Conservation (phyloP, 2,329 filamentous ascomycete species). For the Paraphoma chrysanthemicola region DNA sequence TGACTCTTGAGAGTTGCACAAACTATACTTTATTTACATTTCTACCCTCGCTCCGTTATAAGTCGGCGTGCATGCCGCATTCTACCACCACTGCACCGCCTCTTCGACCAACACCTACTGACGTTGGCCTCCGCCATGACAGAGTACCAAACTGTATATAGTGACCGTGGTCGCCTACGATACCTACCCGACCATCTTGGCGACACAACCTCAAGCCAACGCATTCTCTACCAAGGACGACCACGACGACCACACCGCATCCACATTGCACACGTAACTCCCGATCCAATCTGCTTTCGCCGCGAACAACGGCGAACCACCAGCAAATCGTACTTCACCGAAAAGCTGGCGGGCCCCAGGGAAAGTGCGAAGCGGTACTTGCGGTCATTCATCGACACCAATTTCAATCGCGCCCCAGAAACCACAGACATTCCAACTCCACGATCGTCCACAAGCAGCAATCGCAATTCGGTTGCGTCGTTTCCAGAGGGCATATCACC, state of each 20-base stretch:
- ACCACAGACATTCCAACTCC: constrained; percentile 28
- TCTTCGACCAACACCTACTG: constrained; percentile 32
- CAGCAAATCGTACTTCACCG: constrained; percentile 45
- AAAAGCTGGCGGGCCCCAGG: constrained; percentile 59
- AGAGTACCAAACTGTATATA: constrained; percentile 48
- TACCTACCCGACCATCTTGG: constrained; percentile 47
- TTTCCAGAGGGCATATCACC: constrained; percentile 35
- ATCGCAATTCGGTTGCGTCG: constrained; percentile 33
- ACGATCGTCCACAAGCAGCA: constrained; percentile 40
- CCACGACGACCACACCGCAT: constrained; percentile 63
- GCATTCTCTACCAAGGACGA: constrained; percentile 57
- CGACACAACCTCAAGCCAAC: constrained; percentile 31
- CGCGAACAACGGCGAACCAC: constrained; percentile 38
- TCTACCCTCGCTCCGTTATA: constrained; percentile 26
- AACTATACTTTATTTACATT: constrained; percentile 22
- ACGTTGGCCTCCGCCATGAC: constrained; percentile 43
- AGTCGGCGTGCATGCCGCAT: constrained; percentile 22
- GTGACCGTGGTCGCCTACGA: constrained; percentile 46
- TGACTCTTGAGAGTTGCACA: constrained; percentile 41
- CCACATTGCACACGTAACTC: constrained; percentile 60
- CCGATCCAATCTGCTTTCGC: constrained; percentile 45
- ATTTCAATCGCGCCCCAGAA: constrained; percentile 32
- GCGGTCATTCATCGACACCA: constrained; percentile 53
- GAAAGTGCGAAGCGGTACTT: constrained; percentile 59
- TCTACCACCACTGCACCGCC: constrained; percentile 6